These are phyloP conservation scores for Sonneratia alba DNA, from an alignment of 345 rosid species.

Conservation along the genomic window DNA sequence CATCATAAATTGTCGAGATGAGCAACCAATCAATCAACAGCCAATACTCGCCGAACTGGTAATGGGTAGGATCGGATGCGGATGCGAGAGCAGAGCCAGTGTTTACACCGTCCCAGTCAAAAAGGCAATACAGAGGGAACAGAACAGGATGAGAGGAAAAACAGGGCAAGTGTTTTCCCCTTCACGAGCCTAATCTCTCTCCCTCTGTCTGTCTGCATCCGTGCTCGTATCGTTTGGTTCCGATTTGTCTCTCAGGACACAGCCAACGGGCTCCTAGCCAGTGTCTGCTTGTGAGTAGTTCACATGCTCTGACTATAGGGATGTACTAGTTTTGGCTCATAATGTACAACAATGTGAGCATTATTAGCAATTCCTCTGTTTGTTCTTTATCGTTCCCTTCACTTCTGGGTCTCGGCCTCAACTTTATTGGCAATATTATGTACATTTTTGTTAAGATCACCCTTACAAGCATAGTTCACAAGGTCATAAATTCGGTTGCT, in stretches of 20 bases:
- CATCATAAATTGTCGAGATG: too few species aligned
- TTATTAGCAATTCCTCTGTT: background rate
- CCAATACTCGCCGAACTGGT: too few species aligned
- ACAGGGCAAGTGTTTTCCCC: background rate
- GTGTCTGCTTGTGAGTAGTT: background rate
- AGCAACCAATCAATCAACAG: too few species aligned
- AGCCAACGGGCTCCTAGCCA: background rate
- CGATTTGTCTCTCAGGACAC: background rate
- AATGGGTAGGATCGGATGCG: too few species aligned
- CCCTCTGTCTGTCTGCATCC: background rate
- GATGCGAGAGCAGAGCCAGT: too few species aligned
- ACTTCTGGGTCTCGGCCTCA: background rate
- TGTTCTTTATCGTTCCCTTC: background rate
- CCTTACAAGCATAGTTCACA: too few species aligned
- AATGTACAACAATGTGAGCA: background rate
- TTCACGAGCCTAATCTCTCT: background rate
- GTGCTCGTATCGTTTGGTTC: background rate
- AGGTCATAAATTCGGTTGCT: too few species aligned
- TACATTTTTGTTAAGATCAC: too few species aligned
- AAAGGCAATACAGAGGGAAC: too few species aligned
- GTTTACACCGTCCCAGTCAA: too few species aligned
- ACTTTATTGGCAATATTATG: too few species aligned
- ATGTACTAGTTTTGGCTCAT: background rate
- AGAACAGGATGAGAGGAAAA: too few species aligned
- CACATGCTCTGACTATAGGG: background rate